A percentile compares a stretch with the other conserved stretches of the same genome.
Evolutionary conservation across 2,329 filamentous ascomycete genomes (phyloP).

Genomic region (Penicillium sp.): DNA sequence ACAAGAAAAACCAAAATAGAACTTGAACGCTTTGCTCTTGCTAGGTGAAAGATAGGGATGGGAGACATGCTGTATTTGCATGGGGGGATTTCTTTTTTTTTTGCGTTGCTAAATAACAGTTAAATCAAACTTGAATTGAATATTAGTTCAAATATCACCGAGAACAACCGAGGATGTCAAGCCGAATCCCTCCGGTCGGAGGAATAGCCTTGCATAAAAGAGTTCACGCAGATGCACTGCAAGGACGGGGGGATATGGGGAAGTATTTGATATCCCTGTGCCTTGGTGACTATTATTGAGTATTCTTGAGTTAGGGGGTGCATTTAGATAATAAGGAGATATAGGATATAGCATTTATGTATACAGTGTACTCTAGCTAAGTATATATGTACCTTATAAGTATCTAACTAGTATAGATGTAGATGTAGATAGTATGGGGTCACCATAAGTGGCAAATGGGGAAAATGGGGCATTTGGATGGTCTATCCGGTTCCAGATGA

Average conservation of each 20-base stretch:
- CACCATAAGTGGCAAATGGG: slow-evolving; percentile 11
- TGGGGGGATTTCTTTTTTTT: neutral
- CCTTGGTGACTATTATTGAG: neutral
- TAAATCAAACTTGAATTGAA: neutral
- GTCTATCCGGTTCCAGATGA: slow-evolving; percentile 10
- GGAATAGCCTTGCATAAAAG: slow-evolving; percentile 12
- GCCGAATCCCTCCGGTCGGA: slow-evolving; percentile 19
- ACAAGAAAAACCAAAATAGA: slow-evolving; percentile 11
- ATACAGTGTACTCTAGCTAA: no score
- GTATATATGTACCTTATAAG: neutral
- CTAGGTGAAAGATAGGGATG: neutral
- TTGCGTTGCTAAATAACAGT: neutral
- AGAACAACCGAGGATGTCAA: slow-evolving; percentile 12
- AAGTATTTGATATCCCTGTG: slow-evolving; percentile 2
- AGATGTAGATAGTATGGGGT: neutral
- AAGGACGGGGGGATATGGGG: slow-evolving; percentile 11
- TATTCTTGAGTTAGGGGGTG: neutral
- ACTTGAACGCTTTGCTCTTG: neutral
- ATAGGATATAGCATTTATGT: neutral
- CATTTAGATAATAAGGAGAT: neutral
- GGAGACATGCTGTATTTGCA: neutral
- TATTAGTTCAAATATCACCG: neutral
- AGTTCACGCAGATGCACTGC: slow-evolving; percentile 21
- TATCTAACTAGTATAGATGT: neutral
- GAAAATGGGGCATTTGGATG: slow-evolving; percentile 3